Percentiles rank a stretch among this genome's conserved stretches.
Conservation (phyloP, 1,284 basidiomycete genomes). For the Albatrellus sp. region DNA sequence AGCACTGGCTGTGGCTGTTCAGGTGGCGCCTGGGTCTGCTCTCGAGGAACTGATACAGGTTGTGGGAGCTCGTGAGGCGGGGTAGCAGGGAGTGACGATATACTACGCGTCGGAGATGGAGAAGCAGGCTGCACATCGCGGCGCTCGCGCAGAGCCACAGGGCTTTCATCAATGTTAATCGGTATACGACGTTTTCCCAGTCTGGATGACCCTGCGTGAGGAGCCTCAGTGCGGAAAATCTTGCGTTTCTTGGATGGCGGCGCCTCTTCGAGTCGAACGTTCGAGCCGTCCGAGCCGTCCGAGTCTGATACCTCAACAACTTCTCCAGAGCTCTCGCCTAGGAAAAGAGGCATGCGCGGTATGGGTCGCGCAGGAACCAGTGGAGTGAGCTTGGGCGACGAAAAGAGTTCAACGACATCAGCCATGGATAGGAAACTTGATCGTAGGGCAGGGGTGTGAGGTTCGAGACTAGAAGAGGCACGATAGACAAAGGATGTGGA, state of each 20-base stretch:
- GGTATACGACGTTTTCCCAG: neutral
- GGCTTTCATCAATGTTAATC: neutral
- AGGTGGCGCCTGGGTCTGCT: neutral
- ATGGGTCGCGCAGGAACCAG: neutral
- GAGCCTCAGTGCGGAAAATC: neutral
- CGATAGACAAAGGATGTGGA: too few relatives aligned
- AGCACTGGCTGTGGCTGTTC: neutral
- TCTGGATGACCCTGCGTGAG: neutral
- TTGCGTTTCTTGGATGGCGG: neutral
- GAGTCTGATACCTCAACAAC: neutral
- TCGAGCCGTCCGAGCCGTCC: neutral
- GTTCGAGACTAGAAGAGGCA: too few relatives aligned
- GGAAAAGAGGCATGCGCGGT: neutral
- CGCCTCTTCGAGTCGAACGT: too few relatives aligned
- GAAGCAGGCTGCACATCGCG: neutral
- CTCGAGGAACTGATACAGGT: neutral
- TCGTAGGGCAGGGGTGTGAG: too few relatives aligned
- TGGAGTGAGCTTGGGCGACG: neutral
- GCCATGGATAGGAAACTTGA: neutral
- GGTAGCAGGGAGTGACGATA: neutral
- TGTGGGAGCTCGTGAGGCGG: neutral
- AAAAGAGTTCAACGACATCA: neutral
- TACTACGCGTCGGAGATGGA: neutral
- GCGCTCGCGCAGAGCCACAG: neutral
- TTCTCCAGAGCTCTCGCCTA: neutral